These are phyloP conservation scores for Aureobasidium melanogenum DNA, from an alignment of 2,329 filamentous ascomycete genomes.

Conservation along the genomic window DNA sequence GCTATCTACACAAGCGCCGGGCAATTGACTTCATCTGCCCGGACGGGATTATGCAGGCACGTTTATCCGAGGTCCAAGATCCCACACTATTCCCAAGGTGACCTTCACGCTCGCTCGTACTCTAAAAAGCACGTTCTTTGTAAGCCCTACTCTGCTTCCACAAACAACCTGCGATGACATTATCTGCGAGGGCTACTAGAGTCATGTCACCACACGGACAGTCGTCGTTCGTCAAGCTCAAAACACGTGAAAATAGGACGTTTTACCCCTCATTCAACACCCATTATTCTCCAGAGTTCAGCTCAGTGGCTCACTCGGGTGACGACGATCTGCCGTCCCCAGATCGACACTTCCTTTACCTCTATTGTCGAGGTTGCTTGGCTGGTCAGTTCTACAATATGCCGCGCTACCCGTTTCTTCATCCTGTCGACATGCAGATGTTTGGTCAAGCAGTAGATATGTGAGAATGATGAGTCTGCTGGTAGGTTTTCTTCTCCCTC, in stretches of 20 bases:
- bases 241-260: not conserved
- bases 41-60: constrained; percentile 9
- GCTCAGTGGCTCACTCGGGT: constrained; percentile 1
- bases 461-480: not conserved
- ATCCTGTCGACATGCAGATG: not conserved
- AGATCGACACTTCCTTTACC: constrained; percentile 2
- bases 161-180: not conserved
- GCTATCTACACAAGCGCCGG: not conserved
- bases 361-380: not conserved
- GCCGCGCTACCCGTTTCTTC: not conserved
- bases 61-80: not conserved
- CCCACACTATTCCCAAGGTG: constrained; percentile 3
- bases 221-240: not conserved
- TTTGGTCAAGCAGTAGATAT: not conserved
- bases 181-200: not conserved
- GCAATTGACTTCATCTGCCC: constrained; percentile 3
- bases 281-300: constrained; percentile 1
- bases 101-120: not conserved
- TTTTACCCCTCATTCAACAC: not conserved
- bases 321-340: constrained; percentile 6
- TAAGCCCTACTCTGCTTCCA: not conserved
- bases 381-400: not conserved
- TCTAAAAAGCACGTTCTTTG: not conserved
- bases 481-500: not conserved
- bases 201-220: not conserved